Evolutionary conservation across 768 basidiomycete genomes (phyloP).

Genomic region (Suillus variegatus): DNA sequence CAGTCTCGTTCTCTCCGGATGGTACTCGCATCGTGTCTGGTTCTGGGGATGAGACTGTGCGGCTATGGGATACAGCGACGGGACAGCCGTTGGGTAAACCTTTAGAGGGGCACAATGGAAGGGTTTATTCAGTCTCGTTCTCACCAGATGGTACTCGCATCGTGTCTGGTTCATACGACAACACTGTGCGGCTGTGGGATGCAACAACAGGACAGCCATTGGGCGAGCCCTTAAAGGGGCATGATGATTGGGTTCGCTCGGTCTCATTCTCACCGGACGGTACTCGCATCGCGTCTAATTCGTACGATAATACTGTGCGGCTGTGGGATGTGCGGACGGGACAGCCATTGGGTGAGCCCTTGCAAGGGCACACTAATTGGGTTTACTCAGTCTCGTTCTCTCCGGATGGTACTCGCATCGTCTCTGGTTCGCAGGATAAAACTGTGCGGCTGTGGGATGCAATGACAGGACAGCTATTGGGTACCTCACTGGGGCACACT

Average conservation of each 20-base stretch:
- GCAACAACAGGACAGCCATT: not conserved
- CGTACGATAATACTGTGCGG: slow-evolving; percentile 3
- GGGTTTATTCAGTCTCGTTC: slow-evolving; percentile 16
- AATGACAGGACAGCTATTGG: too few species aligned
- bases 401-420: too few species aligned
- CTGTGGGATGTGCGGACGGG: slow-evolving; percentile 16
- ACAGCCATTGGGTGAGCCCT: slow-evolving; percentile 13
- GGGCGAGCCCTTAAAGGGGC: slow-evolving; percentile 2
- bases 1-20: not conserved
- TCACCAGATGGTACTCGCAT: slow-evolving; percentile 7
- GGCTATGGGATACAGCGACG: not conserved
- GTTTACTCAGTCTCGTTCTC: too few species aligned
- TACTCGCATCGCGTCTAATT: not conserved
- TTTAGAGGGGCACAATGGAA: slow-evolving; percentile 12
- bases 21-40: not conserved
- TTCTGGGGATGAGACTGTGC: not conserved
- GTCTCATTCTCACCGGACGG: slow-evolving; percentile 7
- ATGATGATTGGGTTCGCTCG: not conserved
- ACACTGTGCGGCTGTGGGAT: not conserved
- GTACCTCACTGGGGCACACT: too few species aligned
- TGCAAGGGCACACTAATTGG: too few species aligned
- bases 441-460: not conserved
- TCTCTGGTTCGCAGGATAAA: too few species aligned
- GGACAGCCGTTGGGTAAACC: slow-evolving; percentile 5
- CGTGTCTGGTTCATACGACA: too few species aligned